Evolutionary conservation across 208 protist species (phyloP), one percentile per base, ranked within the genome.

Genomic region (Porcisia hertigi): DNA sequence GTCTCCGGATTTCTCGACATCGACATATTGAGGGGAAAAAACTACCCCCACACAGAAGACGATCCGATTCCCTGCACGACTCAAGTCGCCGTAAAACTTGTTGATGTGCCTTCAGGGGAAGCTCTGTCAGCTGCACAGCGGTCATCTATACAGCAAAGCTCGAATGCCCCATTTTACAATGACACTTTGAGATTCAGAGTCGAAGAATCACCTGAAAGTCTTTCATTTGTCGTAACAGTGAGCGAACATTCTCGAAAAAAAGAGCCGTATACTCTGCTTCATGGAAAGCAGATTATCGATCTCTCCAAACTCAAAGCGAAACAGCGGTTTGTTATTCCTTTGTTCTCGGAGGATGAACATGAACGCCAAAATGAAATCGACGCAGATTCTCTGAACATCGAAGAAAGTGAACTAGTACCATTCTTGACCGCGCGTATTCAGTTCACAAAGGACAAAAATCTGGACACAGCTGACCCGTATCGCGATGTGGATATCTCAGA

Each of bases 131-230:
- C 59, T 34, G 71, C 60, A 36, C 82, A 85, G 75, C 80, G 39
- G 18, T 83, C 86, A 49, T 83, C 76, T 11, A 52, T 90, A 39
- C 87, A 91, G 66, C 69, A 79, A 57, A 85, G 83, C 20, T 87
- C 85, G 36, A 93, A 93, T 62, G 83, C 78, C 3, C 89, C 89
- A 12, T 93, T 91, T 73, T 93, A 88, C 76, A 91, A 88, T 30
- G 83, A 85, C 45, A 73, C 52, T 20, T 63, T 89, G 30, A 54
- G 53, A 36, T 86, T 89, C 69, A 73, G 79, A 11, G 20, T 93
- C 18, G 69, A 80, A 30, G 25, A 75, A 1, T 77, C 73, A 20
- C 11, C 79, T 57, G 74, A 71, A 25, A 69, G 7, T 34, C 71
- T 77, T 0, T 65, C 69, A 58, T 14, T 91, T n/a, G 54, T 83